These are phyloP conservation scores for Fusarium illudens DNA, from an alignment of 2,329 filamentous ascomycete species.

Conservation along the genomic window DNA sequence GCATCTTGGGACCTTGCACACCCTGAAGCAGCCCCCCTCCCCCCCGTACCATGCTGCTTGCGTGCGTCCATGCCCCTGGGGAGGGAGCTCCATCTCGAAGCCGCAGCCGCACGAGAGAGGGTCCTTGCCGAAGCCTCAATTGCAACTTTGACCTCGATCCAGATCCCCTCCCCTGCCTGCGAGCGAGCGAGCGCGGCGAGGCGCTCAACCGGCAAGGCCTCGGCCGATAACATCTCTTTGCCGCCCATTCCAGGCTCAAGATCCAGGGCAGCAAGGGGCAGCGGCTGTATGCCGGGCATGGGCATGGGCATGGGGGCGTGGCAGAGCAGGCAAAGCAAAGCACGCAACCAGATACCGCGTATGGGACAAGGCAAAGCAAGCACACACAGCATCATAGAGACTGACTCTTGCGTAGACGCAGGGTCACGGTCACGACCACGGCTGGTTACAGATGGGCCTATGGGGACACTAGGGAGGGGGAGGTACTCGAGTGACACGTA, in stretches of 20 bases:
- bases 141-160: neutral
- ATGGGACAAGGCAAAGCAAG: neutral
- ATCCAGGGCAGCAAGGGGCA: conserved; percentile 21
- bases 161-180: neutral
- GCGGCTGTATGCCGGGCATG: neutral
- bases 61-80: neutral
- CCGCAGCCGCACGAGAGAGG: neutral
- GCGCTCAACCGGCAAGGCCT: neutral
- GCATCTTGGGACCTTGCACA: neutral
- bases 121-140: conserved; percentile 14
- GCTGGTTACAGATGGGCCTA: conserved; percentile 18
- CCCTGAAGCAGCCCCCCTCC: neutral
- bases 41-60: neutral
- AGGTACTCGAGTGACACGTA: conserved; percentile 34
- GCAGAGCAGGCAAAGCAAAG: neutral
- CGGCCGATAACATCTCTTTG: neutral
- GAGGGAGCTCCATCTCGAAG: neutral
- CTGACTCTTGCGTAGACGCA: neutral
- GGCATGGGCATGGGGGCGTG: neutral
- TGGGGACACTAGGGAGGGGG: conserved; percentile 9
- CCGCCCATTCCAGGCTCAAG: neutral
- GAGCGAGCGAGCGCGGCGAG: conserved; percentile 8
- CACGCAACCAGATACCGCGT: conserved; percentile 1
- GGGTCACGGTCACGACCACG: conserved; percentile 2
- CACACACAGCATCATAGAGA: neutral